Evolutionary conservation across 2,329 filamentous ascomycete genomes (phyloP).

Genomic region (Xylariaceae sp.): DNA sequence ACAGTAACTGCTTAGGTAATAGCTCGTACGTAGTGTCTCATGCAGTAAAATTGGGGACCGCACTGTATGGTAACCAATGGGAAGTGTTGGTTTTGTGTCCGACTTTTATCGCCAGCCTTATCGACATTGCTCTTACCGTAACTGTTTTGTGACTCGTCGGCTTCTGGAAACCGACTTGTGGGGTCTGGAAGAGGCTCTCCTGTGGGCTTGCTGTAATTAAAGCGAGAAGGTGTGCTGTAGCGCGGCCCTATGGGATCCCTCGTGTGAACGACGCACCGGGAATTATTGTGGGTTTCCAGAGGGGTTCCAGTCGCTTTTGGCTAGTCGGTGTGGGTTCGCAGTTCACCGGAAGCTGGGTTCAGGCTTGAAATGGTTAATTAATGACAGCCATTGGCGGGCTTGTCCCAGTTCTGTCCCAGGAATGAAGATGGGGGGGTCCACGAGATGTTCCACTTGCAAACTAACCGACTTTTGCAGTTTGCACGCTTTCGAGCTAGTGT

Average conservation of each 20-base stretch:
- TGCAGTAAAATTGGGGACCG: no score
- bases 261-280: background rate
- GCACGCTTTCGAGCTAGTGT: no score
- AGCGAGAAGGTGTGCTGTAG: background rate
- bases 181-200: background rate
- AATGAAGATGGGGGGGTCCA: slow-evolving; percentile 22
- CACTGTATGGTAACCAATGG: no score
- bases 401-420: slow-evolving; percentile 33
- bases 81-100: no score
- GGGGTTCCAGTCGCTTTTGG: background rate
- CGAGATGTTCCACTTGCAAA: slow-evolving; percentile 20
- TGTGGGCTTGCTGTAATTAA: background rate
- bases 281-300: slow-evolving; percentile 5
- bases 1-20: no score
- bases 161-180: background rate
- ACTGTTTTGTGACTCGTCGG: background rate
- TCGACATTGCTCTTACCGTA: background rate
- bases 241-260: slow-evolving; percentile 4
- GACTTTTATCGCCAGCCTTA: background rate
- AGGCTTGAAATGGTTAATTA: slow-evolving; percentile 25
- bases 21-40: no score
- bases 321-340: background rate
- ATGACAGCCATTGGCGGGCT: slow-evolving; percentile 24
- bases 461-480: no score
- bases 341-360: slow-evolving; percentile 24